A percentile compares a stretch with the other conserved stretches of the same genome.
Conservation (phyloP, 768 basidiomycete species). For the Favolaschia claudopus region DNA sequence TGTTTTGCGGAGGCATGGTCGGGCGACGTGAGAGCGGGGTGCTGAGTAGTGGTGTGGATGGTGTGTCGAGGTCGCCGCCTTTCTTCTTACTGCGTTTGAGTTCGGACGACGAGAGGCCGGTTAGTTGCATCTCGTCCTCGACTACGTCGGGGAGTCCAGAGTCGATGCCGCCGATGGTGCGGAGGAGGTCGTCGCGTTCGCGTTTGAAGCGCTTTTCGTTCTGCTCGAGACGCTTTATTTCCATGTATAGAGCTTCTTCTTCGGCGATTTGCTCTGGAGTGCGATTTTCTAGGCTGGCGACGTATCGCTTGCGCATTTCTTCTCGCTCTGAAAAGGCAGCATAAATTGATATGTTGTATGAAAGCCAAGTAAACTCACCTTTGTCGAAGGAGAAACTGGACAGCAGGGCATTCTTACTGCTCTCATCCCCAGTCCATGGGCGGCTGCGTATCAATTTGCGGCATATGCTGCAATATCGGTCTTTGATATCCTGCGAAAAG, state of each 20-base stretch:
- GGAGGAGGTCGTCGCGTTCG: constrained; percentile 87
- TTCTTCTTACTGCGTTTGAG: constrained; percentile 69
- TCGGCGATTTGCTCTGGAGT: constrained; percentile 90
- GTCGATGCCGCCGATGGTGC: constrained; percentile 85
- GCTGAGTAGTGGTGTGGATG: constrained; percentile 53
- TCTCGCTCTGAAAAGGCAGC: constrained; percentile 71
- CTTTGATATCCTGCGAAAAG: constrained; percentile 81
- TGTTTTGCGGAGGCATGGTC: constrained; percentile 59
- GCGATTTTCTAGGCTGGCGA: constrained; percentile 87
- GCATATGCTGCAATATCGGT: constrained; percentile 92
- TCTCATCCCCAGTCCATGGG: constrained; percentile 86
- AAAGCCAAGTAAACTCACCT: constrained; percentile 51
- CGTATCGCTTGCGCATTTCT: constrained; percentile 85
- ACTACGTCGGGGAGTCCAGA: constrained; percentile 81
- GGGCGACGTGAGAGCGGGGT: constrained; percentile 44
- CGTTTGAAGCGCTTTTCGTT: constrained; percentile 87
- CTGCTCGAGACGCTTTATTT: constrained; percentile 95
- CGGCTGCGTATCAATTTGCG: constrained; percentile 85
- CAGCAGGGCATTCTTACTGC: constrained; percentile 69
- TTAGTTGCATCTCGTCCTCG: constrained; percentile 67
- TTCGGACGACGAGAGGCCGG: constrained; percentile 58
- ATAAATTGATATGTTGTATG: constrained; percentile 1
- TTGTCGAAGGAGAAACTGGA: constrained; percentile 88
- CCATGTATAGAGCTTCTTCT: constrained; percentile 93
- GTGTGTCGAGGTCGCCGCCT: constrained; percentile 52